Percentiles rank a stretch among this genome's conserved stretches.
Evolutionary conservation across 2,329 filamentous ascomycete genomes (phyloP).

Genomic region (Aaosphaeria pasadenensis): DNA sequence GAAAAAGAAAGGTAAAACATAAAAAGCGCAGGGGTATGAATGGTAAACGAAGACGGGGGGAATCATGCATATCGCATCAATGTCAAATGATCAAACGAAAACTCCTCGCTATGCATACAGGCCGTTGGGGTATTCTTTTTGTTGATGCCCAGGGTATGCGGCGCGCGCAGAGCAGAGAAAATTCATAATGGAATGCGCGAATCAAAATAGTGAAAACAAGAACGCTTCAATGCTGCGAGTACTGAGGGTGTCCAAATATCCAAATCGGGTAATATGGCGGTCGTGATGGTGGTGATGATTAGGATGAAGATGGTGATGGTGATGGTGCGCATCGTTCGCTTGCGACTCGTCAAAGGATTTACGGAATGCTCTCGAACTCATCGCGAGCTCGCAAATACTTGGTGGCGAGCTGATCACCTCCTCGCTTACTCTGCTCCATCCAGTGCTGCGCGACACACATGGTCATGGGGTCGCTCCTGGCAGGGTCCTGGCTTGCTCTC

Average conservation of each 20-base stretch:
- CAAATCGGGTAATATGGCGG: not conserved
- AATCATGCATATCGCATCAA: not conserved
- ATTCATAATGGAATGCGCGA: not conserved
- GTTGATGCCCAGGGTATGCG: not conserved
- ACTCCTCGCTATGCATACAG: not conserved
- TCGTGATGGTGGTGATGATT: not conserved
- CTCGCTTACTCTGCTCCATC: constrained; percentile 86
- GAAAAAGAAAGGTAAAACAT: too few species aligned
- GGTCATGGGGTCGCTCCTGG: constrained; percentile 74
- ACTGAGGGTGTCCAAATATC: not conserved
- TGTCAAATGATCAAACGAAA: not conserved
- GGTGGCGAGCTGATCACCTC: constrained; percentile 82
- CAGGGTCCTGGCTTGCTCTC: constrained; percentile 54
- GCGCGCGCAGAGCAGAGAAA: constrained; percentile 1
- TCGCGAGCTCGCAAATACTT: constrained; percentile 74
- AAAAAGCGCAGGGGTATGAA: too few species aligned
- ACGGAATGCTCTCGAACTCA: constrained; percentile 59
- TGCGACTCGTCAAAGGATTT: not conserved
- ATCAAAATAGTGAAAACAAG: not conserved
- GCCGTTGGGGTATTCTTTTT: not conserved
- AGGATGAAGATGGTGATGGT: too few species aligned
- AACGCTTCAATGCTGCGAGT: not conserved
- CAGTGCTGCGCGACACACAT: constrained; percentile 96
- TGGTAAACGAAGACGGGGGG: not conserved
- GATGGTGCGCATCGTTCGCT: not conserved